Evolutionary conservation across 2,329 filamentous ascomycete species (phyloP).

Genomic region (Alternaria ethzedia): DNA sequence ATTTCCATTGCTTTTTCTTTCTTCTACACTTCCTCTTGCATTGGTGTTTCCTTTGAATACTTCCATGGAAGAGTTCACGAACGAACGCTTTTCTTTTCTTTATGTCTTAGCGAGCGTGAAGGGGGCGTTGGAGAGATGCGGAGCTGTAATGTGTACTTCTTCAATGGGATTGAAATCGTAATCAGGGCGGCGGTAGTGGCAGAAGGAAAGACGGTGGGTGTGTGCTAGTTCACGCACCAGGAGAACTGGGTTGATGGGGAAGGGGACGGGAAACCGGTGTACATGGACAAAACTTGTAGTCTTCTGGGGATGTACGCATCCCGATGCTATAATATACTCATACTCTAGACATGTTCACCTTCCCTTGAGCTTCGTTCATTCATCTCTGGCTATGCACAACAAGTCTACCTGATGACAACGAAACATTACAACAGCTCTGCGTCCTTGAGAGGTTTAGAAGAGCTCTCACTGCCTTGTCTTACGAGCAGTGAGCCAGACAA

Average conservation of each 20-base stretch:
- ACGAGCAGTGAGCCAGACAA: background rate
- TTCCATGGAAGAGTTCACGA: background rate
- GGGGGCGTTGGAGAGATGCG: background rate
- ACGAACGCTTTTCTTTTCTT: background rate
- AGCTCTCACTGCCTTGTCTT: background rate
- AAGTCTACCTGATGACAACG: background rate
- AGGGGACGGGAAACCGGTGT: background rate
- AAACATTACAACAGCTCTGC: background rate
- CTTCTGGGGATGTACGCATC: background rate
- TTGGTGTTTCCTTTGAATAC: background rate
- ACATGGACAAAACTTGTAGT: background rate
- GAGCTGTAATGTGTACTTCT: background rate
- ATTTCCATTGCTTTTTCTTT: slow-evolving; percentile 1
- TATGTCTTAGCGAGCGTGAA: background rate
- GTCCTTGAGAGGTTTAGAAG: background rate
- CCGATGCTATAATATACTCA: background rate
- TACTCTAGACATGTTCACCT: background rate
- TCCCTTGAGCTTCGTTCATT: background rate
- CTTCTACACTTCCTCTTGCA: slow-evolving; percentile 2
- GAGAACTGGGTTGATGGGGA: background rate
- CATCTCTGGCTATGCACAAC: background rate
- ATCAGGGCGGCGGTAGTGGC: background rate
- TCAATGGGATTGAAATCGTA: background rate
- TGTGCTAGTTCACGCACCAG: background rate
- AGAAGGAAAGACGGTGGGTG: background rate